Evolutionary conservation across 176 grass and related monocot species (phyloP).

Genomic region (Cocos nucifera): DNA sequence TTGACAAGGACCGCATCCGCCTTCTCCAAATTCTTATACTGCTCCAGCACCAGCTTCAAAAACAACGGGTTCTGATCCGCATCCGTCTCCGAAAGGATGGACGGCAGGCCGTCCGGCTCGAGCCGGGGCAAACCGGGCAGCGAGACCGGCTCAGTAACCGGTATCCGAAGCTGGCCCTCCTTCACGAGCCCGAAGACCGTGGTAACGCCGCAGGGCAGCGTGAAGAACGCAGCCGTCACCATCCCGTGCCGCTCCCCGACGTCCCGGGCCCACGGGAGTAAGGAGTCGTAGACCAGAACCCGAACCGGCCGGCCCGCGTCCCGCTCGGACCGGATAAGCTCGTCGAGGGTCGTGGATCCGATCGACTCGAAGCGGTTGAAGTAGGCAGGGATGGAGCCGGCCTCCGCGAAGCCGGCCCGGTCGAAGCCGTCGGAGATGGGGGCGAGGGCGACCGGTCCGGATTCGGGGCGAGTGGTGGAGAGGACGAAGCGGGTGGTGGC

Average conservation of each 20-base stretch:
- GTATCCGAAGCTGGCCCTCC: conserved; percentile 19
- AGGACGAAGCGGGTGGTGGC: conserved; percentile 11
- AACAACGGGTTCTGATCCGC: conserved; percentile 17
- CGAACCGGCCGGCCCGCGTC: conserved; percentile 21
- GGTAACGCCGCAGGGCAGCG: conserved; percentile 56
- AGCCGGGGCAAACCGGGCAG: conserved; percentile 39
- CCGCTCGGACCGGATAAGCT: conserved; percentile 42
- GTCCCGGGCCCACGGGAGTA: conserved; percentile 11
- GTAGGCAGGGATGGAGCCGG: conserved; percentile 30
- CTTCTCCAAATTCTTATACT: conserved; percentile 41
- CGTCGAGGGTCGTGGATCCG: conserved; percentile 31
- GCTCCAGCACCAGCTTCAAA: conserved; percentile 33
- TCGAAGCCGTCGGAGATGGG: conserved; percentile 75
- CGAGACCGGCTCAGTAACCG: conserved; percentile 6
- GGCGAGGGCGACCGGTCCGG: conserved; percentile 24
- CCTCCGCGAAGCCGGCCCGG: conserved; percentile 18
- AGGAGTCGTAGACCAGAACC: conserved; percentile 52
- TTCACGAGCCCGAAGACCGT: conserved; percentile 35
- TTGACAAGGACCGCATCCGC: conserved; percentile 59
- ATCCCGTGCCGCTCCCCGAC: conserved; percentile 16
- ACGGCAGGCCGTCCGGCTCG: conserved; percentile 27
- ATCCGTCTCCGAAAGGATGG: conserved; percentile 24
- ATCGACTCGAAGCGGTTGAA: conserved; percentile 30
- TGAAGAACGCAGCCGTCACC: conserved; percentile 39
- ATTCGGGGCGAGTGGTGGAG: neutral